phyloP scores from a whole-genome alignment of 139 green algal species.

The Yamagishiella unicocca region DNA sequence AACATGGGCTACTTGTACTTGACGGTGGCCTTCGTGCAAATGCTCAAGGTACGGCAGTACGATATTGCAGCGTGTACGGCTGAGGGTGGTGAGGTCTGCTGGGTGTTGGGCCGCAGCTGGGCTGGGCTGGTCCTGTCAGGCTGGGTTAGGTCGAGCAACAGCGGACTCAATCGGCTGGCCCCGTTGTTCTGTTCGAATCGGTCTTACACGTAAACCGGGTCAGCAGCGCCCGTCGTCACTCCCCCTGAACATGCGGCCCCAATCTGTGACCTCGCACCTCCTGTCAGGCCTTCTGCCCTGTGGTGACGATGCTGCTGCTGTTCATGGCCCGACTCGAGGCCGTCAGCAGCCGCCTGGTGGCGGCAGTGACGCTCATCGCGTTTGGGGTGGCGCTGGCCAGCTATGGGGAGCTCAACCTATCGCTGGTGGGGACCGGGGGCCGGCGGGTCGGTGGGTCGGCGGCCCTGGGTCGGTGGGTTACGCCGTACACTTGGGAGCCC shows the following conservation, averaged over 20 bases:
- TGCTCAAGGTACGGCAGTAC: slow-evolving; percentile 62
- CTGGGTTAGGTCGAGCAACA: too few species aligned
- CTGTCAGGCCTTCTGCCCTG: slow-evolving; percentile 79
- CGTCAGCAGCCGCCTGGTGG: slow-evolving; percentile 68
- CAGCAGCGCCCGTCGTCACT: too few species aligned
- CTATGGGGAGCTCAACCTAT: slow-evolving; percentile 66
- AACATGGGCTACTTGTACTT: slow-evolving; percentile 96
- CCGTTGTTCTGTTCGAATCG: too few species aligned
- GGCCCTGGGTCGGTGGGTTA: too few species aligned
- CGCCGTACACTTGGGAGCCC: too few species aligned
- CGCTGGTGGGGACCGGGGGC: background rate
- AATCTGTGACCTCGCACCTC: background rate
- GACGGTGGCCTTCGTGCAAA: slow-evolving; percentile 94
- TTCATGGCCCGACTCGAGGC: slow-evolving; percentile 77
- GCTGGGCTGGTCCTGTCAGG: too few species aligned
- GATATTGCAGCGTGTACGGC: too few species aligned
- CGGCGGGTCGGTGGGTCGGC: too few species aligned
- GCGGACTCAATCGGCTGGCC: too few species aligned
- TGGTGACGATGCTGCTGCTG: slow-evolving; percentile 87
- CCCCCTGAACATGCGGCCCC: too few species aligned
- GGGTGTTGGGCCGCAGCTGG: too few species aligned
- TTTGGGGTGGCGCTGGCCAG: slow-evolving; percentile 75
- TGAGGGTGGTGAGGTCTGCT: background rate
- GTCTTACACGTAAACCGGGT: too few species aligned
- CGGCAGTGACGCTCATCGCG: slow-evolving; percentile 72